Percentiles rank a stretch among this genome's conserved stretches.
phyloP scores from a whole-genome alignment of 345 rosid species.

The Draba incana region DNA sequence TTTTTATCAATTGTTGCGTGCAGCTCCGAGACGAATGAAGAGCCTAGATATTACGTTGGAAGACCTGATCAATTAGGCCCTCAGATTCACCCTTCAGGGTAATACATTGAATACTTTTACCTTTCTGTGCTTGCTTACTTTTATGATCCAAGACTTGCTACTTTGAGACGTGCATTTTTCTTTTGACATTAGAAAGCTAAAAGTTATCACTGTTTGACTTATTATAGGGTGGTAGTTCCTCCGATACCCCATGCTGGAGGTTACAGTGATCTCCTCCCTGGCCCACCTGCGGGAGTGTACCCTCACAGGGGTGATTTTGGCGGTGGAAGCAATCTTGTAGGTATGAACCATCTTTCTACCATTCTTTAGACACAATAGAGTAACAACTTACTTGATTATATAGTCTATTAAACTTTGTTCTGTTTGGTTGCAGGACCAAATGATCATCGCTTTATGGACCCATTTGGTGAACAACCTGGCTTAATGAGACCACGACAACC shows the following conservation, averaged over 20 bases:
- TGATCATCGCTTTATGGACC: constrained; percentile 68
- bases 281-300: constrained; percentile 75
- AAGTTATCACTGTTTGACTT: not conserved
- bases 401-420: constrained; percentile 4
- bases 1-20: constrained; percentile 31
- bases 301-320: constrained; percentile 68
- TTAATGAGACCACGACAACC: constrained; percentile 54
- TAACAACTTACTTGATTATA: constrained; percentile 5
- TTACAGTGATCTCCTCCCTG: constrained; percentile 65
- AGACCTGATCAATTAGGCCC: constrained; percentile 48
- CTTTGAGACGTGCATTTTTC: not conserved
- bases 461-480: constrained; percentile 46
- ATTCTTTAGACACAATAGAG: constrained; percentile 11
- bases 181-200: not conserved
- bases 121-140: constrained; percentile 1
- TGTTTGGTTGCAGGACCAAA: constrained; percentile 66
- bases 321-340: constrained; percentile 75
- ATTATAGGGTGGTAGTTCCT: constrained; percentile 58
- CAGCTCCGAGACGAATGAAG: constrained; percentile 49
- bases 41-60: constrained; percentile 32
- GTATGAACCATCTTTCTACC: constrained; percentile 42
- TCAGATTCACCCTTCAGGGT: constrained; percentile 69
- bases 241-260: constrained; percentile 42
- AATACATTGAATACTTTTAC: constrained; percentile 24
- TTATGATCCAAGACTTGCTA: not conserved